These are phyloP conservation scores for Leishmania gerbilli DNA, from an alignment of 208 protist species.

Conservation along the genomic window DNA sequence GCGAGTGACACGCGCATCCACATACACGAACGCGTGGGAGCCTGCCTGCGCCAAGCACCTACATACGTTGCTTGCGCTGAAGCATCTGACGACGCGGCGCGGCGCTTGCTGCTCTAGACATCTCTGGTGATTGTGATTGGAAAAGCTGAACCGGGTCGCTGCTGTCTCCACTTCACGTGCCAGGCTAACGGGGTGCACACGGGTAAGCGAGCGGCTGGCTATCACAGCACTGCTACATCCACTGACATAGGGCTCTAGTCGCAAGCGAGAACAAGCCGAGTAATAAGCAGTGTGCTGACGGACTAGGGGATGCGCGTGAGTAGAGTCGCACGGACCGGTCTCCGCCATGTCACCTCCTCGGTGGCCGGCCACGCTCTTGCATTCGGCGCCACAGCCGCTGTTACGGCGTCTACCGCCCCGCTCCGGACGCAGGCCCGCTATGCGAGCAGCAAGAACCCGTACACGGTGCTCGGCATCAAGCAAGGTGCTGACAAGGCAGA, in stretches of 20 bases:
- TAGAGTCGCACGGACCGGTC: conserved; percentile 8
- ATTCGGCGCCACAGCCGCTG: conserved; percentile 12
- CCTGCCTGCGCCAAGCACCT: background rate
- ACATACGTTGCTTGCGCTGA: background rate
- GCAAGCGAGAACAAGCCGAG: background rate
- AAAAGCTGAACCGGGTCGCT: background rate
- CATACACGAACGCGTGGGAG: background rate
- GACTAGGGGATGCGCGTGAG: conserved; percentile 23
- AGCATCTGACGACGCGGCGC: background rate
- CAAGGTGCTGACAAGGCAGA: conserved; percentile 74
- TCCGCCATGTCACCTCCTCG: conserved; percentile 17
- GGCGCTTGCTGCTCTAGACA: background rate
- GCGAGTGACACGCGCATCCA: background rate
- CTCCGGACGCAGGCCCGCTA: conserved; percentile 35
- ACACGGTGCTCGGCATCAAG: conserved; percentile 91
- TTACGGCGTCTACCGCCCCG: background rate
- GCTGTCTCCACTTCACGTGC: background rate
- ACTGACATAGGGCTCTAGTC: background rate
- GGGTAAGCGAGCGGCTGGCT: background rate
- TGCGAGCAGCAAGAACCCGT: conserved; percentile 80
- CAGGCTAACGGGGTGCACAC: background rate
- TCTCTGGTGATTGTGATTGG: background rate
- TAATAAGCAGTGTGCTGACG: background rate
- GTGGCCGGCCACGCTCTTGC: background rate
- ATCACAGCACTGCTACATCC: background rate